Base-by-base conservation (phyloP, 352 stramenopile species). In the Phytophthora citricola region DNA sequence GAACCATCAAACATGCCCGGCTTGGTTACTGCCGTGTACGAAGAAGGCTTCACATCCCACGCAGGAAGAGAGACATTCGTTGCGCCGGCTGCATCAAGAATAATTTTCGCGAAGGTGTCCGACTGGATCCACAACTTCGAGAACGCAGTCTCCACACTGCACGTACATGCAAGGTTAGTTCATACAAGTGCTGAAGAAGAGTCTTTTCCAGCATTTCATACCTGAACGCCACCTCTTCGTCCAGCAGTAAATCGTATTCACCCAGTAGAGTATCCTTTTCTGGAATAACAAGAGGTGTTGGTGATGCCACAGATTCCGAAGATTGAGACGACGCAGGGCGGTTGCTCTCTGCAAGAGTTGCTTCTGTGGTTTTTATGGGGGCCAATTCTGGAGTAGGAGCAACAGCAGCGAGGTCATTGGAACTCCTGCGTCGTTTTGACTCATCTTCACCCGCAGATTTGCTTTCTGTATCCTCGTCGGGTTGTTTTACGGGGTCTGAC, bases 161-260 rank as follows among this genome's bases (percentile, higher is more conserved):
- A 58, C 48, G 55, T 94, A 38, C 1, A 58, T 51, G 55, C 20
- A 54, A 60, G 46, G 38, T 53, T 58, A 58, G 15, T 22, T 38
- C 17, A 17, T 26, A 26, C 4, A 2, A 27, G 41, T 49, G 11
- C 14, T 40, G 1, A 20, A n/a, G 29, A 26, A 47, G 63, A 26
- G 8, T 45, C 24, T 53, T 36, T 14, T n/a, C 17, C 46, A 44
- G 10, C 6, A 8, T 46, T 49, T 54, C 71, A 48, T 73, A 96
- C 88, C 85, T 91, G 70, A 94, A 83, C 3, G 69, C 56, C 4
- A 87, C 67, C 63, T 83, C 71, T 73, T 94, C 82, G 24, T 94
- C 75, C 8, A 94, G 29, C 8, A 94, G 70, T 31, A 94, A 43
- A 49, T 96, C 84, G 34, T 79, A 96, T 43, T 96, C 89, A 32